Evolutionary conservation across 192 early-diverging fungal species (phyloP), one percentile per base, ranked within the genome.

Genomic region (Phlyctochytrium bullatum): DNA sequence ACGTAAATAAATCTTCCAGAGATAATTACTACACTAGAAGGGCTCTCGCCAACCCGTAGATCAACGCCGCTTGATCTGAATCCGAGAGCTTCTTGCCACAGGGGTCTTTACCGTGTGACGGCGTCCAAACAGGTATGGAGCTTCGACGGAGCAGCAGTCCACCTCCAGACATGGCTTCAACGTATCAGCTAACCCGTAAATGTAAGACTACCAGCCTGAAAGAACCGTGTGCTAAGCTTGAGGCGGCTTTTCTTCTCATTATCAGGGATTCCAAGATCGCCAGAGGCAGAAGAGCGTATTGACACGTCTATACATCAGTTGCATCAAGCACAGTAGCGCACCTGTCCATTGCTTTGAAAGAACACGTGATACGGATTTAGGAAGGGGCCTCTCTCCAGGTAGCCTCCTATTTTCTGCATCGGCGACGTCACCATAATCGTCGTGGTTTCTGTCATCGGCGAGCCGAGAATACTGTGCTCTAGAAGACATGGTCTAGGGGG

Each of bases 81-180:
- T 66, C 64, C 2, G 64, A 40, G 24, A 52, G 25, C 25, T 57
- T 17, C 34, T 34, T 66, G 50, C 64, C 64, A 6, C 64, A 66
- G 17, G 40, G 40, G 6, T 6, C 40, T 47, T 47, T 47, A 20
- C 40, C 40, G 20, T 47, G 40, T 14, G 40, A 47, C 20, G 40
- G 40, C 6, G 40, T 47, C 40, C 40, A 47, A 47, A 47, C 20
- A 47, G 40, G 20, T 47, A 20, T 6, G 40, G 40, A 47, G 40
- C 20, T 20, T 47, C 10, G 40, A 14, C 20, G 40, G 20, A 47
- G 40, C 40, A 47, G 20, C 6, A n/a, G n/a, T n/a, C n/a, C n/a
- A n/a, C n/a, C n/a, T n/a, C n/a, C n/a, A n/a, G n/a, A n/a, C n/a
- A n/a, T n/a, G n/a, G n/a, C n/a, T n/a, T n/a, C n/a, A n/a, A n/a